Evolutionary conservation across 257 asterid genomes (phyloP).

Genomic region (Mentha longifolia): DNA sequence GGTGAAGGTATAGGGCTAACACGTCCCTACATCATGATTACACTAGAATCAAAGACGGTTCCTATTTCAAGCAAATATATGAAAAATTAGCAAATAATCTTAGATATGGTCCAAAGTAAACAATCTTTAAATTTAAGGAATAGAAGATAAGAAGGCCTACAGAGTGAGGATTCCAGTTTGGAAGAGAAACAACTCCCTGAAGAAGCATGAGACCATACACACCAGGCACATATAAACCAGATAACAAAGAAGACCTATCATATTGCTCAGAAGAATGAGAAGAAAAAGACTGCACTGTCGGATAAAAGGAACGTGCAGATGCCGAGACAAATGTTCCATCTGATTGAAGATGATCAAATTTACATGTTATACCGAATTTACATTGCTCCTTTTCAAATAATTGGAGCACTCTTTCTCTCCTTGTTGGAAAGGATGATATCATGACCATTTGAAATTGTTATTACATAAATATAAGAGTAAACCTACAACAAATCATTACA

Average conservation of each 20-base stretch:
- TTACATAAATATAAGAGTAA: not conserved
- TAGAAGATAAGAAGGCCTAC: slow-evolving; percentile 41
- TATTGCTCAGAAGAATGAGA: slow-evolving; percentile 63
- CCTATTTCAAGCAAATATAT: not conserved
- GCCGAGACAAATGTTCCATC: slow-evolving; percentile 65
- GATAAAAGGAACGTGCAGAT: slow-evolving; percentile 89
- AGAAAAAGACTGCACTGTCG: slow-evolving; percentile 76
- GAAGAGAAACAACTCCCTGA: slow-evolving; percentile 74
- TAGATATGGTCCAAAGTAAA: slow-evolving; percentile 2
- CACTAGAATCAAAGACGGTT: slow-evolving; percentile 18
- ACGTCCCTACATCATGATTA: slow-evolving; percentile 55
- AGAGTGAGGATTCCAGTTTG: slow-evolving; percentile 78
- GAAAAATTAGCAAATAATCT: not conserved
- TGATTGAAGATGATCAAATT: slow-evolving; percentile 88
- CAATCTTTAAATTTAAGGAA: slow-evolving; percentile 15
- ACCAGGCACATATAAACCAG: slow-evolving; percentile 73
- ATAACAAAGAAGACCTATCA: slow-evolving; percentile 70
- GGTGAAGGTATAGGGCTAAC: slow-evolving; percentile 69
- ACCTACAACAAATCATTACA: slow-evolving; percentile 47
- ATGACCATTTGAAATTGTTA: slow-evolving; percentile 6
- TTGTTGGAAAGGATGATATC: slow-evolving; percentile 44
- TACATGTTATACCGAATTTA: slow-evolving; percentile 87
- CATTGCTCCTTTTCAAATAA: slow-evolving; percentile 97
- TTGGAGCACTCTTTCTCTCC: slow-evolving; percentile 93
- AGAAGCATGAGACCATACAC: slow-evolving; percentile 78